These are phyloP conservation scores for Xylaria flabelliformis DNA, from an alignment of 495 filamentous ascomycete genomes.

Conservation along the genomic window DNA sequence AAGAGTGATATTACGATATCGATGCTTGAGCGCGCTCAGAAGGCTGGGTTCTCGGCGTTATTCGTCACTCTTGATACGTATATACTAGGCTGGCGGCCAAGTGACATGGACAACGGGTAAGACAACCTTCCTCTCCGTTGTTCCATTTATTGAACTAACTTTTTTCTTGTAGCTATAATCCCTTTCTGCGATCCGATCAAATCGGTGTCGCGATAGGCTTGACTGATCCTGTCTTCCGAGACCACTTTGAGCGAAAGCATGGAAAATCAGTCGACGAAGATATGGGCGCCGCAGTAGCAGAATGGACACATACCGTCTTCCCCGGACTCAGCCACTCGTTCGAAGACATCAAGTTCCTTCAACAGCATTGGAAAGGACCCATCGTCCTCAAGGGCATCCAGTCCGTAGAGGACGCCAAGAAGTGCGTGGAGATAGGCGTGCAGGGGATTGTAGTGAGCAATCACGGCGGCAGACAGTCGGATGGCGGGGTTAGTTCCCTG, in stretches of 20 bases:
- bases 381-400: constrained; percentile 69
- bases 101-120: constrained; percentile 67
- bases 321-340: constrained; percentile 31
- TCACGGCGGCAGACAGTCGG: constrained; percentile 67
- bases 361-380: constrained; percentile 50
- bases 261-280: constrained; percentile 19
- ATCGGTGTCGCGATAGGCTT: constrained; percentile 37
- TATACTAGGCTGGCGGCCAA: constrained; percentile 62
- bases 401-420: constrained; percentile 58
- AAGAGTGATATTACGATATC: constrained; percentile 63
- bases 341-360: constrained; percentile 63
- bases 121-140: constrained; percentile 23
- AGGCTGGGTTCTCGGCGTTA: constrained; percentile 56
- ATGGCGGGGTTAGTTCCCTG: constrained; percentile 61
- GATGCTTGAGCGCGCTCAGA: constrained; percentile 62
- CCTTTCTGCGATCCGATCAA: constrained; percentile 36
- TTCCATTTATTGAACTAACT: too few species aligned
- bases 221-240: constrained; percentile 38
- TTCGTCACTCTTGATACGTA: constrained; percentile 66
- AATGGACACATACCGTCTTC: constrained; percentile 35
- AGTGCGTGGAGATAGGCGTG: constrained; percentile 55
- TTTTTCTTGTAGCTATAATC: constrained; percentile 30
- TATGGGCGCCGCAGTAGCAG: constrained; percentile 29
- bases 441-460: constrained; percentile 65
- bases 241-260: constrained; percentile 32